Conservation (phyloP, 495 filamentous ascomycete species). For the Penicillium crystallinum region DNA sequence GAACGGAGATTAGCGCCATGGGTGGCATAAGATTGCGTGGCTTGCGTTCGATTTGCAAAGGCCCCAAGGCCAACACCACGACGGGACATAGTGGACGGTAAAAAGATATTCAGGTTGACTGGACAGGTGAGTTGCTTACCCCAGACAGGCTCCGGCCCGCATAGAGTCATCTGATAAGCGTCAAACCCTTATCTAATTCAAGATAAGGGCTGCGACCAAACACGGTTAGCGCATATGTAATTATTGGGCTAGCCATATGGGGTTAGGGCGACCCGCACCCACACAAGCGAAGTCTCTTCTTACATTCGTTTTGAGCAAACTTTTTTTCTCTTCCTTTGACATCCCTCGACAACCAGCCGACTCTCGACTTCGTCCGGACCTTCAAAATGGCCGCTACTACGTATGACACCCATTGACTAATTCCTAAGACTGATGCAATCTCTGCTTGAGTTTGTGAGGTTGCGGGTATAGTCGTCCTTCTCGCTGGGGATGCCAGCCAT, state of each 20-base stretch:
- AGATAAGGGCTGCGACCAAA: constrained; percentile 26
- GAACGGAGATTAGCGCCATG: constrained; percentile 83
- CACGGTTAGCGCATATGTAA: constrained; percentile 5
- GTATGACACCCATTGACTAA: constrained; percentile 52
- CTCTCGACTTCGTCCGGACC: constrained; percentile 37
- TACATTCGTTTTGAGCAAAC: constrained; percentile 21
- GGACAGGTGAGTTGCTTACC: neutral
- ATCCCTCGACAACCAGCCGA: constrained; percentile 39
- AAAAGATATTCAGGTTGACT: neutral
- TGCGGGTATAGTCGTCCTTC: constrained; percentile 69
- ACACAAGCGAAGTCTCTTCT: constrained; percentile 35
- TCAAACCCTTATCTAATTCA: neutral
- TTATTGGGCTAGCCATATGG: constrained; percentile 10
- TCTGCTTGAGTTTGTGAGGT: constrained; percentile 45
- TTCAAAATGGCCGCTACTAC: constrained; percentile 52
- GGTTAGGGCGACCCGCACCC: constrained; percentile 22
- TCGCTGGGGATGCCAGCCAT: constrained; percentile 60
- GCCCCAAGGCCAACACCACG: constrained; percentile 84
- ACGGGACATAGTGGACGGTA: constrained; percentile 38
- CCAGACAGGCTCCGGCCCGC: neutral
- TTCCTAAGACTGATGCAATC: constrained; percentile 38
- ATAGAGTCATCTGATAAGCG: neutral
- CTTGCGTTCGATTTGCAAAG: constrained; percentile 76
- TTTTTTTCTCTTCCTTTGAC: constrained; percentile 28
- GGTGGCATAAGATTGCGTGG: constrained; percentile 76